Evolutionary conservation across 768 basidiomycete species (phyloP).

Genomic region (Daedalea quercina): DNA sequence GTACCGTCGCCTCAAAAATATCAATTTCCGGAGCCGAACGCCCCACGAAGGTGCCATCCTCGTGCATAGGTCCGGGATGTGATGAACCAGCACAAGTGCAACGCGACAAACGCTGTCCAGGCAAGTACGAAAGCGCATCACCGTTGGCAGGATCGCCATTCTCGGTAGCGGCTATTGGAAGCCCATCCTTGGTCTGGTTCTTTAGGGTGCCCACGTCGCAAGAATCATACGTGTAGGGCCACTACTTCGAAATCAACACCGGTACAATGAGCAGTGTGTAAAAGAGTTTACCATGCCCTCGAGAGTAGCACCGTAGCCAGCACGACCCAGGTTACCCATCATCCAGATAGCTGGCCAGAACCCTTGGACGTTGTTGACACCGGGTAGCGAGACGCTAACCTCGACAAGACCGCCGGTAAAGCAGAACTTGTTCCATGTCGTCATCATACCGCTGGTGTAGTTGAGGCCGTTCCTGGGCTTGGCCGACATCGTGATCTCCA

Average conservation of each 20-base stretch:
- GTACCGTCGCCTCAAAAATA: constrained; percentile 78
- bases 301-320: constrained; percentile 80
- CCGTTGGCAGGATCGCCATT: constrained; percentile 46
- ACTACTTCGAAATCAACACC: constrained; percentile 30
- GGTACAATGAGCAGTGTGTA: not conserved
- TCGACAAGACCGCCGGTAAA: constrained; percentile 82
- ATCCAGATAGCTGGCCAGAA: constrained; percentile 54
- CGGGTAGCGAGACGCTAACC: constrained; percentile 56
- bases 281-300: constrained; percentile 63
- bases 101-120: constrained; percentile 79
- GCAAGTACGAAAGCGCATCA: constrained; percentile 55
- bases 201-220: constrained; percentile 57
- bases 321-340: constrained; percentile 76
- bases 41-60: constrained; percentile 73
- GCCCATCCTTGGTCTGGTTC: constrained; percentile 73
- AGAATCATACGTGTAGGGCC: constrained; percentile 78
- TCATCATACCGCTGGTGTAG: constrained; percentile 44
- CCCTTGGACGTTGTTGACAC: constrained; percentile 43
- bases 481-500: constrained; percentile 47
- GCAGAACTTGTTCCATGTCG: constrained; percentile 79
- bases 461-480: constrained; percentile 39
- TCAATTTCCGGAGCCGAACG: constrained; percentile 88
- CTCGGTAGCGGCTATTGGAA: constrained; percentile 53
- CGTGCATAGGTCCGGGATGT: constrained; percentile 76
- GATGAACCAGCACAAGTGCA: constrained; percentile 81